Evolutionary conservation across 495 filamentous ascomycete species (phyloP).

Genomic region (Penicillium odoratum): DNA sequence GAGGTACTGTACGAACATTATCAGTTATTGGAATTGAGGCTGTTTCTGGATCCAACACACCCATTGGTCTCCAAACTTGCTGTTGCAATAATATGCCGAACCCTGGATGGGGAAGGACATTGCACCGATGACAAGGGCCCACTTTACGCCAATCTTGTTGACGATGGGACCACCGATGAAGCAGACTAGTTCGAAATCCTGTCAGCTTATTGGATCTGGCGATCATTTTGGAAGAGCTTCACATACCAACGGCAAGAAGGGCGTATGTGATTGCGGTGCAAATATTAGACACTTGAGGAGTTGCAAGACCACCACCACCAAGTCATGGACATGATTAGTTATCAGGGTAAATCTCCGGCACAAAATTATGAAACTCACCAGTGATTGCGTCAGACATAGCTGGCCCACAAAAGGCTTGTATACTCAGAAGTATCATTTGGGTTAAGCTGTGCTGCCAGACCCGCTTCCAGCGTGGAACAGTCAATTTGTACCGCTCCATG

Average conservation of each 20-base stretch:
- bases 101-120: conserved; percentile 35
- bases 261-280: conserved; percentile 30
- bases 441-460: conserved; percentile 35
- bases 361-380: conserved; percentile 12
- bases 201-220: background rate
- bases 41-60: conserved; percentile 4
- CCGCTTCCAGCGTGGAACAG: conserved; percentile 28
- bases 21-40: background rate
- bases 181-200: conserved; percentile 14
- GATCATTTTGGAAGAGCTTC: no score
- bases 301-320: conserved; percentile 33
- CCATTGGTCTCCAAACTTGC: conserved; percentile 36
- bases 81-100: conserved; percentile 35
- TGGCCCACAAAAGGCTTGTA: conserved; percentile 20
- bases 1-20: conserved; percentile 19
- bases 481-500: conserved; percentile 18
- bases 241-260: conserved; percentile 28
- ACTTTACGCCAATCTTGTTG: conserved; percentile 36
- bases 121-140: conserved; percentile 30
- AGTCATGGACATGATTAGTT: conserved; percentile 23
- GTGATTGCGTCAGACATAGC: conserved; percentile 31
- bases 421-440: conserved; percentile 31
- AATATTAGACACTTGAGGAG: conserved; percentile 29
- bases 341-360: background rate
- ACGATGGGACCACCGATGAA: conserved; percentile 32